Evolutionary conservation across 2,329 filamentous ascomycete genomes (phyloP), one percentile per base, ranked within the genome.

Genomic region (Trichoderma aggressivum): DNA sequence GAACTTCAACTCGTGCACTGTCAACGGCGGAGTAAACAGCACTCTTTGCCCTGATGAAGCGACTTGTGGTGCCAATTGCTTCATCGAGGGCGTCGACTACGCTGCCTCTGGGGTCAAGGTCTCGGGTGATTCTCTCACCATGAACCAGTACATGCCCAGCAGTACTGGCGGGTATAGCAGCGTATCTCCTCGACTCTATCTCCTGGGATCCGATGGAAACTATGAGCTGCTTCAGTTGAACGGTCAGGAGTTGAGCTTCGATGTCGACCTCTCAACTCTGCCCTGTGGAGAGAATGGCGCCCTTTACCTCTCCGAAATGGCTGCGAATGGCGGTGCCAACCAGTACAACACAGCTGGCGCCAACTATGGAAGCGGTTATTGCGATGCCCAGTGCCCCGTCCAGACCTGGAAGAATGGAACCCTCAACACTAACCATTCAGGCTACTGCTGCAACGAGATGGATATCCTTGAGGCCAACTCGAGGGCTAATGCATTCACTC

Each of bases 211-310:
- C 74, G 82, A 84, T 71, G 85, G 88, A 72, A 81, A 83, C 72
- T 92, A 92, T 77, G 81, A 90, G 79, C 83, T 87, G 76, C 84
- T 91, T 77, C 82, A 89, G 72, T 82, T 91, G 63, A 84, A 86
- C 30, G 88, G 87, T 76, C 80, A 86, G 73, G 90, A 92, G 78
- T 86, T 92, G 77, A 86, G 86, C 16, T 91, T 92, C 70, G 89
- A 91, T 60, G 89, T 91, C 5, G 90, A 92, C 75, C 85, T 89
- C 56, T 89, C 88, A 30, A 85, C 86, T 74, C 82, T 91, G 36
- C 87, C 88, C 16, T 92, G 90, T 74, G 90, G 90, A 71, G 82
- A 92, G 77, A 92, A 92, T 78, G 89, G 89, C 72, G 89, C 90
- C 21, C 78, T 91, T 36, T 91, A 91, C 80, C 86, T 91, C 16